Evolutionary conservation across 2,329 filamentous ascomycete species (phyloP), one percentile per base, ranked within the genome.

Genomic region (Emergomyces pasteurianus): DNA sequence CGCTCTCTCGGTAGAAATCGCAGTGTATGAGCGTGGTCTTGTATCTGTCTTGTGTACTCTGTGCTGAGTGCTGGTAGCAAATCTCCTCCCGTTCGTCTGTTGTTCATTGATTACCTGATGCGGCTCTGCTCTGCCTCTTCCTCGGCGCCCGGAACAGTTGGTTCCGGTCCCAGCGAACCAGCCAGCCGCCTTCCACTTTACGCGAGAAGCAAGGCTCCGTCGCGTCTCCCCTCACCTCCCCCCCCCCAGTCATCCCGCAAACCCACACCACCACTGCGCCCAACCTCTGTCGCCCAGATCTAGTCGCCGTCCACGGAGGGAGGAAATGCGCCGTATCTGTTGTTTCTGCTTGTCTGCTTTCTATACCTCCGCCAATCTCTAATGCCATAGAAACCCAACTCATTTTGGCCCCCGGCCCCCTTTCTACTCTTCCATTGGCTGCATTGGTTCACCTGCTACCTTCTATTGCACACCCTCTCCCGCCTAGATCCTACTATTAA

Each of bases 171-270:
- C 56, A 34, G 42, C 43, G 10, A 49, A 14, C 49, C 2, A n/a
- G n/a, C n/a, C n/a, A n/a, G n/a, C n/a, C n/a, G n/a, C n/a, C 12
- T 23, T 26, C 68, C 72, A 75, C 73, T 74, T 74, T 70, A 75
- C 73, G 72, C 73, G 73, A 67, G 68, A 60, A 62, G 62, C 56
- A 56, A 38, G 58, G 46, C 56, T 53, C 61, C 62, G 63, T 66
- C 72, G 72, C 72, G 72, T 74, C 68, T 71, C 61, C 59, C 62
- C 26, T 10, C 7, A 12, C 14, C 14, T 21, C 43, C 43, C n/a
- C 21, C 23, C 23, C 23, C 26, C 43, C 8, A 7, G 14, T 18
- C n/a, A n/a, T 9, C 18, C 18, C 8, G 21, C 46, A 23, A 23
- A n/a, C n/a, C n/a, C n/a, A n/a, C n/a, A n/a, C n/a, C n/a, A n/a